Base-by-base conservation (phyloP, 768 basidiomycete genomes). In the Xerocomus brunneocitrinus region DNA sequence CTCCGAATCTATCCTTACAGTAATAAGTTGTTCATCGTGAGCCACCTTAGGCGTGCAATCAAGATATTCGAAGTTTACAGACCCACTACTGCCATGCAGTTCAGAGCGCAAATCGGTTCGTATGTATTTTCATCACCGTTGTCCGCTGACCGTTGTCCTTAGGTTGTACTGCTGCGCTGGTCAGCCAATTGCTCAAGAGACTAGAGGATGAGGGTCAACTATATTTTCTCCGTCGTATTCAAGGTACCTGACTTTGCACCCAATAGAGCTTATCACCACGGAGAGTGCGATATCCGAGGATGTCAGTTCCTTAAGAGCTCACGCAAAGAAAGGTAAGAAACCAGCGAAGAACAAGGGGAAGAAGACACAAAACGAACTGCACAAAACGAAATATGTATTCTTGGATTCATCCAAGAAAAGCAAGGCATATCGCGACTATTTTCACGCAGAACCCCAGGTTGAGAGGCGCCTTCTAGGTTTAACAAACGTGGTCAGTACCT, bases 171-270 rank as follows among this genome's bases (percentile, higher is more conserved):
- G 72, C 76, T 44, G 64, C 75, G 14, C 73, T 84, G 6, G 79
- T 82, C 31, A 76, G 78, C 3, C 85, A 86, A 58, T 68, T 89
- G 32, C 78, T 89, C 61, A 83, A 80, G 62, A 72, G 84, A 43
- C 76, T 91, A 14, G 85, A 90, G 67, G 74, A 74, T 34, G 85
- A 91, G 76, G 87, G 89, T 87, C 32, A 13, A 48, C 28, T 24
- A 25, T 19, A 28, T 38, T n/a, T 44, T 31, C 27, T 40, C 10
- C 13, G 13, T 28, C 16, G 8, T 34, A 50, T 30, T 31, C 12
- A 44, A 24, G 38, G 10, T 51, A 30, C 30, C 51, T 65, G 25
- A 65, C 40, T n/a, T 49, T 40, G 30, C 16, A 8, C 5, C 40
- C 22, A 42, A 30, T 55, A 89, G 87, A 79, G 19, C 87, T 89